Conservation (phyloP, 257 asterid genomes). For the Rhazya stricta region DNA sequence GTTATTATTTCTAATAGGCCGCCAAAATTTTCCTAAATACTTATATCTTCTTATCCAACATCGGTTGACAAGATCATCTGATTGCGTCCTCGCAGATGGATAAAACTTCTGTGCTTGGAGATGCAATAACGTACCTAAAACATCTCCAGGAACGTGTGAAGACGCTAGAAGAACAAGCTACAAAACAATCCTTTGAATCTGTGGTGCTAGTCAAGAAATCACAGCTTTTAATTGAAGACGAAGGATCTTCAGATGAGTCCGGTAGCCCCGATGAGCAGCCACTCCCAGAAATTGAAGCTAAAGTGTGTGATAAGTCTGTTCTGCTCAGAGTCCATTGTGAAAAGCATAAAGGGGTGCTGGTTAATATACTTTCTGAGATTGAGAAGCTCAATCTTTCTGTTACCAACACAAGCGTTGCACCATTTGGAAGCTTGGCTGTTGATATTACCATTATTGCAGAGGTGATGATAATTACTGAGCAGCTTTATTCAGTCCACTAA, state of each 20-base stretch:
- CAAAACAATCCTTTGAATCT: slow-evolving; percentile 22
- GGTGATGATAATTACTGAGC: not conserved
- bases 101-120: slow-evolving; percentile 42
- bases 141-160: slow-evolving; percentile 27
- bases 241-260: slow-evolving; percentile 27
- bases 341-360: slow-evolving; percentile 16
- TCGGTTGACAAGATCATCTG: too few species aligned
- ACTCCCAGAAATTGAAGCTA: slow-evolving; percentile 21
- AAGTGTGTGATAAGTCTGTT: slow-evolving; percentile 9
- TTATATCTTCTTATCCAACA: too few species aligned
- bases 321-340: slow-evolving; percentile 19
- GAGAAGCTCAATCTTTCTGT: slow-evolving; percentile 20
- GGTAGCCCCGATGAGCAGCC: slow-evolving; percentile 19
- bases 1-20: too few species aligned
- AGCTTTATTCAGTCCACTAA: not conserved
- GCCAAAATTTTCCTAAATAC: too few species aligned
- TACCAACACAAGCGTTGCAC: slow-evolving; percentile 14
- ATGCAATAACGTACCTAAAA: slow-evolving; percentile 26
- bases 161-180: slow-evolving; percentile 32
- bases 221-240: slow-evolving; percentile 30
- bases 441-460: slow-evolving; percentile 1
- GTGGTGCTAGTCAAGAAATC: slow-evolving; percentile 35
- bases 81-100: slow-evolving; percentile 38
- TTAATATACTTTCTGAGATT: slow-evolving; percentile 11
- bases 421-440: slow-evolving; percentile 30